These are phyloP conservation scores for Suillus clintonianus DNA, from an alignment of 768 basidiomycete species.

Conservation along the genomic window DNA sequence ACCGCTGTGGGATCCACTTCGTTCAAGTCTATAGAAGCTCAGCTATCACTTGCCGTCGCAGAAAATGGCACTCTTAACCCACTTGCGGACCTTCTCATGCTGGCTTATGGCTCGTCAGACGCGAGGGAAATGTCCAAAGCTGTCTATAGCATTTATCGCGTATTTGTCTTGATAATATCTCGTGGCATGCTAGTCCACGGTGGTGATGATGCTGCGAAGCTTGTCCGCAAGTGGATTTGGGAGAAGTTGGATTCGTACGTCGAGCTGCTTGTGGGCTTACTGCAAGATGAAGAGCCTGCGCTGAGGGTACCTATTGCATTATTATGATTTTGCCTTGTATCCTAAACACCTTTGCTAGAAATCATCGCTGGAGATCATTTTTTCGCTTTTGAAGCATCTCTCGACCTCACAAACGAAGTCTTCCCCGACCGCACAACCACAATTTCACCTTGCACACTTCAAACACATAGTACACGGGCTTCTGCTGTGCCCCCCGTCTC, in stretches of 20 bases:
- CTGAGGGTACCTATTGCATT: conserved; percentile 58
- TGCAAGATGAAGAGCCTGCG: conserved; percentile 76
- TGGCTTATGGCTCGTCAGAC: conserved; percentile 49
- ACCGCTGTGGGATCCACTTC: conserved; percentile 23
- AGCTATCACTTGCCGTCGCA: conserved; percentile 54
- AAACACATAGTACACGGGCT: conserved; percentile 61
- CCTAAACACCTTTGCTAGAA: conserved; percentile 41
- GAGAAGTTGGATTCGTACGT: conserved; percentile 73
- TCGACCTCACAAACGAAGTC: conserved; percentile 62
- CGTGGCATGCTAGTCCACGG: conserved; percentile 55
- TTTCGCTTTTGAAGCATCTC: conserved; percentile 76
- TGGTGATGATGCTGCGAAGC: conserved; percentile 53
- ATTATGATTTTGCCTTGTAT: not conserved
- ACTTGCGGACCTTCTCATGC: conserved; percentile 70
- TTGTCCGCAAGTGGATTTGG: conserved; percentile 79
- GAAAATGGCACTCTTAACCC: conserved; percentile 70
- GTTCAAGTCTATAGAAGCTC: conserved; percentile 54
- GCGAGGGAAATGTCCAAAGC: conserved; percentile 68
- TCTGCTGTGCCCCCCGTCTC: conserved; percentile 60
- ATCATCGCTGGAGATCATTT: conserved; percentile 71
- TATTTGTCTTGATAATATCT: conserved; percentile 66
- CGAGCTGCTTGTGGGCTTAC: conserved; percentile 63
- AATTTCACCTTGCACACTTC: conserved; percentile 71
- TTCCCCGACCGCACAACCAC: conserved; percentile 48
- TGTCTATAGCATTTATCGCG: conserved; percentile 80